phyloP scores from a whole-genome alignment of 2,329 filamentous ascomycete genomes.

The Bimuria novae-zelandiae region DNA sequence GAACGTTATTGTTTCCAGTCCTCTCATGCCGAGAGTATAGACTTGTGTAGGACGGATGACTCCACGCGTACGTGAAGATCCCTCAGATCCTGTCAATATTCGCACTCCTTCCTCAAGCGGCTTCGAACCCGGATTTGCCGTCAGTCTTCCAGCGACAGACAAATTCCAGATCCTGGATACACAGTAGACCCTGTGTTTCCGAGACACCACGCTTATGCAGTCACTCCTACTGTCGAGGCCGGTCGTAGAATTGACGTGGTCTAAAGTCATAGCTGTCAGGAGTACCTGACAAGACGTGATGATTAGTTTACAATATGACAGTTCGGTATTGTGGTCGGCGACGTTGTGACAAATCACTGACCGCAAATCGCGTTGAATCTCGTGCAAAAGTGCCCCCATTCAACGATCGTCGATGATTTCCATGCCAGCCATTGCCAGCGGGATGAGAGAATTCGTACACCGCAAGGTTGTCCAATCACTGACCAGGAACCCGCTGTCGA shows the following conservation, averaged over 20 bases:
- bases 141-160: too few species aligned
- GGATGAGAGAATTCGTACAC: background rate
- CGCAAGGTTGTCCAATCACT: conserved; percentile 1
- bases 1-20: too few species aligned
- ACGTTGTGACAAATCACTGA: conserved; percentile 3
- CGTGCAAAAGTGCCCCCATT: background rate
- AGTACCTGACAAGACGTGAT: background rate
- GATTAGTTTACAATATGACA: background rate
- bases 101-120: too few species aligned
- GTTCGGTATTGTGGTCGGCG: background rate
- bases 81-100: too few species aligned
- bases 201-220: background rate
- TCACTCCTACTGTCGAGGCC: background rate
- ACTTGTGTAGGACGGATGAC: too few species aligned
- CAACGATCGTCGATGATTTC: background rate
- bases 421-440: background rate
- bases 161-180: too few species aligned
- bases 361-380: background rate
- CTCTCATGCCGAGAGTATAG: too few species aligned
- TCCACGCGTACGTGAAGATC: too few species aligned
- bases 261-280: background rate
- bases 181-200: background rate
- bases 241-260: background rate
- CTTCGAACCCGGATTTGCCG: too few species aligned
- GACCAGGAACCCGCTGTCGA: background rate